Evolutionary conservation across 257 asterid species (phyloP), one percentile per base, ranked within the genome.

Genomic region (Marsdenia floribunda): DNA sequence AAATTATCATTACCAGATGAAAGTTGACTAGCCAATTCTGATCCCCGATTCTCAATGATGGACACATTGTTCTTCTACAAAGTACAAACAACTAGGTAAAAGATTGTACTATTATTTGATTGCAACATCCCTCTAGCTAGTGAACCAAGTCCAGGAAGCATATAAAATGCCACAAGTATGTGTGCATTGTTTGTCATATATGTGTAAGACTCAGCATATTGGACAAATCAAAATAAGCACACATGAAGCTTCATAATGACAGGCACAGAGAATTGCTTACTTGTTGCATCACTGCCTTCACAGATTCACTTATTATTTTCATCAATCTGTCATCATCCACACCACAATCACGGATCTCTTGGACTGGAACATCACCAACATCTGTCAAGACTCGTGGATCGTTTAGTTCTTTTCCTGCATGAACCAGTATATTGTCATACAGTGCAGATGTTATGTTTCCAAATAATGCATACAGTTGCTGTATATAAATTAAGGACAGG

Each of bases 341-440:
- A 35, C 98, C 98, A 82, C 96, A 84, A 73, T 95, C 98, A 71
- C 98, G 87, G 79, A 95, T 85, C 83, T 95, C 99, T 84, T 92
- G 96, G 60, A 92, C 79, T 18, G 99, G 98, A 47, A 94, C 97
- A 79, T 94, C 98, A 73, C 99, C 98, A 79, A 88, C 96, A 74
- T 92, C 99, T 0, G 94, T 89, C 78, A 95, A 85, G 87, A 95
- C 71, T 40, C 96, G 85, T 59, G 98, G 96, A 84, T 95, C 99
- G 68, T 79, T 83, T 64, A 92, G 80, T 49, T 90, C 97, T 80
- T 92, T 83, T 42, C 99, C 99, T 94, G 92, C 82, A 82, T 10
- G 71, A 67, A 16, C 35, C 79, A 71, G 73, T 14, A 76, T 52
- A 16, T 58, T 74, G 53, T 75, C 73, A 71, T 6, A 78, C 11